These are phyloP conservation scores for Escovopsis sp. DNA, from an alignment of 2,329 filamentous ascomycete species.

Conservation along the genomic window DNA sequence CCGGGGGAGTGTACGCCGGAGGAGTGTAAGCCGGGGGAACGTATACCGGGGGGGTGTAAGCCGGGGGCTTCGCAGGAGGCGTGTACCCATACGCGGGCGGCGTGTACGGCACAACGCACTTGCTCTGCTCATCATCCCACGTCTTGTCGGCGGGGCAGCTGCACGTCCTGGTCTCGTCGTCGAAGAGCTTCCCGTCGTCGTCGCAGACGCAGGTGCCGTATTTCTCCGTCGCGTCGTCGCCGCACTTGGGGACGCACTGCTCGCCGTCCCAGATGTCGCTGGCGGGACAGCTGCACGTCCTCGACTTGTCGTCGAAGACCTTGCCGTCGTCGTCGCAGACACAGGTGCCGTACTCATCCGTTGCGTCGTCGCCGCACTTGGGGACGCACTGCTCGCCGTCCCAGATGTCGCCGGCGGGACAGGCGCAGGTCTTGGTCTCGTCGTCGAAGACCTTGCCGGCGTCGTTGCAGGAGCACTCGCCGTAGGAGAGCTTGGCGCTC, in stretches of 20 bases:
- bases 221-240: not conserved
- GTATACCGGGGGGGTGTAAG: too few relatives aligned
- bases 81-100: too few relatives aligned
- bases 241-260: not conserved
- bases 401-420: not conserved
- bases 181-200: not conserved
- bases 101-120: too few relatives aligned
- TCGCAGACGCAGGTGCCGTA: not conserved
- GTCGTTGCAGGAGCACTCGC: slow-evolving; percentile 2
- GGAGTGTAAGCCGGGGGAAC: too few relatives aligned
- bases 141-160: not conserved
- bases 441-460: not conserved
- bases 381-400: not conserved
- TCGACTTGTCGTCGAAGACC: not conserved
- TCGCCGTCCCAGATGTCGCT: not conserved
- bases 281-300: slow-evolving; percentile 1
- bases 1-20: too few relatives aligned
- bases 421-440: not conserved
- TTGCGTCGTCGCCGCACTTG: slow-evolving; percentile 2
- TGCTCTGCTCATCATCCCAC: not conserved
- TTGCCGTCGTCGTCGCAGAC: slow-evolving; percentile 3
- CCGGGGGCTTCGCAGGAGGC: too few relatives aligned
- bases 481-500: not conserved
- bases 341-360: not conserved
- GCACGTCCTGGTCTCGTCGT: slow-evolving; percentile 1